Conservation (phyloP, 2,329 filamentous ascomycete species). For the Aplosporella prunicola region DNA sequence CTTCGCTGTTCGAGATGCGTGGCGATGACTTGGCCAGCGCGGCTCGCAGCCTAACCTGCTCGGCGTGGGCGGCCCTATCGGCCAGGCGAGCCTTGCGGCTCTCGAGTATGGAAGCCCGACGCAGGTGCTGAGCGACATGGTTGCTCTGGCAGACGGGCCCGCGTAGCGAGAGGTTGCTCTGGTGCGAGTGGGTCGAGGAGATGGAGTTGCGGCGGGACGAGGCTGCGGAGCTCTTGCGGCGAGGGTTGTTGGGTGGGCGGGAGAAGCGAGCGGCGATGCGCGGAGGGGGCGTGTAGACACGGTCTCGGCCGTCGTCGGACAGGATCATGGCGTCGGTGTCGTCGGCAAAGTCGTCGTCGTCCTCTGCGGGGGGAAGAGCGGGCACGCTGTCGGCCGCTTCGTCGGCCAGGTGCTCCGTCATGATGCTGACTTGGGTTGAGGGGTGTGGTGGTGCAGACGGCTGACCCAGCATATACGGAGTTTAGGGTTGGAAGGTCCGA, state of each 20-base stretch:
- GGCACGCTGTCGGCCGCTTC: conserved; percentile 9
- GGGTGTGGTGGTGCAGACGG: no score
- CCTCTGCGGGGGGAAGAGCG: conserved; percentile 3
- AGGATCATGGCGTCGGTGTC: conserved; percentile 30
- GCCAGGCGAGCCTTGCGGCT: conserved; percentile 70
- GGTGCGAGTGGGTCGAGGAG: conserved; percentile 64
- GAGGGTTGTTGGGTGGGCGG: conserved; percentile 52
- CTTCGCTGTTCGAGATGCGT: conserved; percentile 59
- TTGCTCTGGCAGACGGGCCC: conserved; percentile 57
- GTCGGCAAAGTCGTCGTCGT: conserved; percentile 32
- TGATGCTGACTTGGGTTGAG: no score
- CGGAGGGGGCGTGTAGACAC: conserved; percentile 56
- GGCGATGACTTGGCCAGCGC: conserved; percentile 63
- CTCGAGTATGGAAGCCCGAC: conserved; percentile 71
- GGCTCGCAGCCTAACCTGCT: conserved; percentile 70
- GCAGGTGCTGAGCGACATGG: conserved; percentile 67
- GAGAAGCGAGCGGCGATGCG: conserved; percentile 74
- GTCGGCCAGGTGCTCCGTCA: conserved; percentile 9
- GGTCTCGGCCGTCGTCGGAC: conserved; percentile 29
- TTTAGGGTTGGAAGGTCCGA: no score
- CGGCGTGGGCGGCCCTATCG: conserved; percentile 70
- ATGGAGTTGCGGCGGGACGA: conserved; percentile 74
- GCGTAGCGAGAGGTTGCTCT: conserved; percentile 50
- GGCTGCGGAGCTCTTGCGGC: conserved; percentile 60
- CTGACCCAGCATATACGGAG: no score